Conservation (phyloP, 306 rosid species). For the Alnus glutinosa region DNA sequence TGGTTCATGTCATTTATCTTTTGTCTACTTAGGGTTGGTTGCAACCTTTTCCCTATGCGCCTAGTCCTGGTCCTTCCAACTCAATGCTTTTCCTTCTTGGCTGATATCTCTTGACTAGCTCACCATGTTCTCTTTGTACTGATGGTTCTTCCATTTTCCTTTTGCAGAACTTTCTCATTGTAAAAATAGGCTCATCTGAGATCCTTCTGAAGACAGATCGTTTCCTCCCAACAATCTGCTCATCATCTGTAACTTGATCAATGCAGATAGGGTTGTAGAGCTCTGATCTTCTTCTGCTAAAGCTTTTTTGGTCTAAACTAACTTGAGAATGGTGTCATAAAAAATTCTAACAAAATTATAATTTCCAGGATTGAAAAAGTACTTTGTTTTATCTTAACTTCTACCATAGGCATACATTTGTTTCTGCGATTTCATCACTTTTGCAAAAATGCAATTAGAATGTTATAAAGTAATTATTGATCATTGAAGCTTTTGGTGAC, state of each 20-base stretch:
- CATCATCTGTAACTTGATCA: background rate
- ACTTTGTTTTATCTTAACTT: background rate
- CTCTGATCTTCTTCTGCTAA: slow-evolving; percentile 14
- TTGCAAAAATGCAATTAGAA: slow-evolving; percentile 7
- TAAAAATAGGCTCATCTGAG: slow-evolving; percentile 12
- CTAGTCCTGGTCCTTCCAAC: background rate
- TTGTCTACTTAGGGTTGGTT: background rate
- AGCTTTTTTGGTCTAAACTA: slow-evolving; percentile 16
- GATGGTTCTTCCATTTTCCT: slow-evolving; percentile 7
- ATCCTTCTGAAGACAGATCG: slow-evolving; percentile 4
- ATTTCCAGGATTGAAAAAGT: slow-evolving; percentile 3
- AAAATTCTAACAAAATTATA: background rate
- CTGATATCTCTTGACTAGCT: background rate
- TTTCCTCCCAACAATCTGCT: slow-evolving; percentile 9
- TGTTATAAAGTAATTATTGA: slow-evolving; percentile 4
- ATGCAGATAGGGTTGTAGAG: slow-evolving; percentile 24
- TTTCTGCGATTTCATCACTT: background rate
- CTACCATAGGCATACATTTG: background rate
- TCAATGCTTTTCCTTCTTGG: background rate
- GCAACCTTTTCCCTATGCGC: background rate
- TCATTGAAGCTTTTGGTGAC: background rate
- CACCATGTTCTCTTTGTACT: slow-evolving; percentile 13
- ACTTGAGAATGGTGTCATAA: slow-evolving; percentile 10
- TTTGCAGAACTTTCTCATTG: slow-evolving; percentile 28
- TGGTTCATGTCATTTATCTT: background rate